phyloP scores from a whole-genome alignment of 371 early-diverging fungal species.

The Synchytrium microbalum region DNA sequence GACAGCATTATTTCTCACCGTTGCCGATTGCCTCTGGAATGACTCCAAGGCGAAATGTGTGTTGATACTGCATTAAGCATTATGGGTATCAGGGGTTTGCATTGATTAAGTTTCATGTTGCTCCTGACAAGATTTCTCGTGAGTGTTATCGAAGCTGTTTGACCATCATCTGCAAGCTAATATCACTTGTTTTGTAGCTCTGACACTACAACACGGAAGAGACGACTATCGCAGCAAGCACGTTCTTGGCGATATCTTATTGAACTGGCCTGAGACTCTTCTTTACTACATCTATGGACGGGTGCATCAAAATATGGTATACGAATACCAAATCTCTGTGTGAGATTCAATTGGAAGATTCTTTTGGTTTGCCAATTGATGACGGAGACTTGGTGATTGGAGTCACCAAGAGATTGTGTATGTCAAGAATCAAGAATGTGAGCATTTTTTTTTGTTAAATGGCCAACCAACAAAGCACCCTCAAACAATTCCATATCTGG shows the following conservation, averaged over 20 bases:
- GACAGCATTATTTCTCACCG: neutral
- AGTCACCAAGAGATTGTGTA: neutral
- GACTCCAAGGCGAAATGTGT: neutral
- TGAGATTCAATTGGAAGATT: neutral
- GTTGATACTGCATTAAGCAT: neutral
- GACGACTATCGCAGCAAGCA: neutral
- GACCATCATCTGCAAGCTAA: no score
- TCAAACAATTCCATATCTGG: neutral
- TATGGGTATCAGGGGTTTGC: neutral
- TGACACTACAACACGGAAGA: neutral
- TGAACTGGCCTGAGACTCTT: neutral
- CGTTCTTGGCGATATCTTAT: neutral
- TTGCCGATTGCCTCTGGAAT: neutral
- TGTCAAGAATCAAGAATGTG: neutral
- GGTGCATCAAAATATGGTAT: neutral
- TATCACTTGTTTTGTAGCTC: no score
- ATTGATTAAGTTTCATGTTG: neutral
- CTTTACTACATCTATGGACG: neutral
- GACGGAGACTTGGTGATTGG: neutral
- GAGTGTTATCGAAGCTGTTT: neutral
- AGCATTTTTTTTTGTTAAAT: no score
- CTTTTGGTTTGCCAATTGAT: neutral
- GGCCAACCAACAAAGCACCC: no score
- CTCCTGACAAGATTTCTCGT: neutral
- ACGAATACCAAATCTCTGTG: neutral